Evolutionary conservation across 257 asterid genomes (phyloP), one percentile per base, ranked within the genome.

Genomic region (Salvia rosmarinus): DNA sequence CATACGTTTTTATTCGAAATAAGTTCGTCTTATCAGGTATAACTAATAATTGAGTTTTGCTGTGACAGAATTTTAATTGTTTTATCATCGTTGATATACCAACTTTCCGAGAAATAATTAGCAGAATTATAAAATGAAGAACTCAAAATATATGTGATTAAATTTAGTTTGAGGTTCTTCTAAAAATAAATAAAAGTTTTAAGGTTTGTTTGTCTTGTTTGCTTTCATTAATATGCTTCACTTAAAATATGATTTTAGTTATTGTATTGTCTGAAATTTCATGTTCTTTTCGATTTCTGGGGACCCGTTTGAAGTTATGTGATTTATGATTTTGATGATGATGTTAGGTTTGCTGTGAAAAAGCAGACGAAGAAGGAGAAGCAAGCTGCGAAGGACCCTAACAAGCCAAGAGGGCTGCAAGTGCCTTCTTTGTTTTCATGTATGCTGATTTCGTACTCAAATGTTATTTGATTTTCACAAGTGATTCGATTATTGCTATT

Each of bases 401-500:
- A 86, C 82, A 89, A 86, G 82, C 96, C 96, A 89, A 89, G 82
- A 85, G 89, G 79, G 85, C 96, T 40, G 69, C 89, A 2, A 89
- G 92, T 70, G 88, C 92, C 46, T 89, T 89, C 82, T 85, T 86
- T 10, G 88, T 89, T 65, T 89, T 89, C 79, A 86, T 89, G 95
- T 88, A 72, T 68, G 88, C 14, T 3, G 6, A 65, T 34, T 21
- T 5, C 8, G 37, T 17, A 39, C 19, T 70, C 8, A 9, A 17
- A 9, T 42, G 0, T 47, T 46, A 1, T 0, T 1, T 25, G n/a
- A n/a, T 8, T 37, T 8, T 20, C 11, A 5, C 66, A 9, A 5
- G 9, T 46, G 32, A 12, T 3, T 56, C 1, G 0, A 9, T 8
- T 28, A 11, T 14, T 17, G 13, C 12, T 3, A 1, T 12, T 62